A percentile compares a stretch with the other conserved stretches of the same genome.
Conservation (phyloP, 2,329 filamentous ascomycete species). For the Camillea tinctor region DNA sequence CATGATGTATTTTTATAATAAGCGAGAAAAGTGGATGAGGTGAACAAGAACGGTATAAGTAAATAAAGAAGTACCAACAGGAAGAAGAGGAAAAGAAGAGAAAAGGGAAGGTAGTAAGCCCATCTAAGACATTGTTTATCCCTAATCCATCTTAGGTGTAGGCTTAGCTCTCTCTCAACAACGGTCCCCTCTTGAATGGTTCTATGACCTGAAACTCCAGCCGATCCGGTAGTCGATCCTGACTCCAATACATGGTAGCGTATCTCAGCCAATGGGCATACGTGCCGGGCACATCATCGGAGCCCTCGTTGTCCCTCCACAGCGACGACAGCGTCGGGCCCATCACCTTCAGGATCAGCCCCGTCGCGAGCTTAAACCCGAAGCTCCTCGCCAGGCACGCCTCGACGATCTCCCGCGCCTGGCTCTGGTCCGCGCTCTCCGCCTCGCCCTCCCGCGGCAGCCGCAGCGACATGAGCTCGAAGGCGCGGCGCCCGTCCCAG, state of each 20-base stretch:
- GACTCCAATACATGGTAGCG: constrained; percentile 47
- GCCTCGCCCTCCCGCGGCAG: constrained; percentile 38
- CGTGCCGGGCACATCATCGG: constrained; percentile 48
- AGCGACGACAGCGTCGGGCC: constrained; percentile 51
- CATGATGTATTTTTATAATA: no score
- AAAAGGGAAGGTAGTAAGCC: no score
- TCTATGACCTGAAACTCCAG: constrained; percentile 34
- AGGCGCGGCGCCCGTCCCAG: constrained; percentile 51
- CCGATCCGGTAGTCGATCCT: constrained; percentile 38
- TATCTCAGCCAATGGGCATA: constrained; percentile 56
- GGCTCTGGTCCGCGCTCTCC: constrained; percentile 45
- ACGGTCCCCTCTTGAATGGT: constrained; percentile 40
- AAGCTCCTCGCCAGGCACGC: constrained; percentile 49
- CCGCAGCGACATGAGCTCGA: constrained; percentile 46
- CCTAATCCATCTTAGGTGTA: not conserved
- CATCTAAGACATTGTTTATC: not conserved
- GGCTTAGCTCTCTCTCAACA: constrained; percentile 29
- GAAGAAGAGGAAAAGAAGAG: not conserved
- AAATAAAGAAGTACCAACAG: no score
- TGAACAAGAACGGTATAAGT: no score
- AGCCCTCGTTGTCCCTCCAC: constrained; percentile 50
- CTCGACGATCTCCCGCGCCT: constrained; percentile 52
- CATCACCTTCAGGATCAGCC: constrained; percentile 48
- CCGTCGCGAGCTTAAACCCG: constrained; percentile 56
- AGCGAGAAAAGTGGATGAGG: no score